phyloP scores from a whole-genome alignment of 352 stramenopile genomes.

The Pythium aquatile region DNA sequence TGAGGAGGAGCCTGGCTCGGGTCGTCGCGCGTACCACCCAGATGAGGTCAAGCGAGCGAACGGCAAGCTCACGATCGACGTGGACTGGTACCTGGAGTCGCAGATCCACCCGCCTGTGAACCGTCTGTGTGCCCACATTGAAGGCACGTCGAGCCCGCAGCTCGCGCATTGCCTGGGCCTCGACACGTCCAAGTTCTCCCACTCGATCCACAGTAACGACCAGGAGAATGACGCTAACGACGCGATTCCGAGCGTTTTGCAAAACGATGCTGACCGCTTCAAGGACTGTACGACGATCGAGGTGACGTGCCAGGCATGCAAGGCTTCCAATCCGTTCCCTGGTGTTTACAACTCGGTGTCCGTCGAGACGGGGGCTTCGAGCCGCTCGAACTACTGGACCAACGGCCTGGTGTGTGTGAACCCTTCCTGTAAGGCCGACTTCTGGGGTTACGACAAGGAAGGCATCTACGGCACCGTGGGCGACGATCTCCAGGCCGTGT shows the following conservation, averaged over 20 bases:
- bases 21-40: constrained; percentile 80
- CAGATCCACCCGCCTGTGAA: constrained; percentile 97
- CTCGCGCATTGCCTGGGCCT: constrained; percentile 96
- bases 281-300: constrained; percentile 81
- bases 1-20: constrained; percentile 75
- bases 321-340: constrained; percentile 59
- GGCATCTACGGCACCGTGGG: constrained; percentile 71
- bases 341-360: constrained; percentile 52
- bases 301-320: constrained; percentile 72
- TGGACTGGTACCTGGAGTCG: constrained; percentile 97
- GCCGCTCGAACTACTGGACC: constrained; percentile 20
- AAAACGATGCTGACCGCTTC: constrained; percentile 89
- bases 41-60: constrained; percentile 78
- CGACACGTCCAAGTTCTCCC: constrained; percentile 94
- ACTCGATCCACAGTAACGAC: constrained; percentile 68
- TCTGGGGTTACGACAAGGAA: constrained; percentile 82
- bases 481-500: constrained; percentile 65
- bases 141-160: constrained; percentile 94
- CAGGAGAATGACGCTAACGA: constrained; percentile 87
- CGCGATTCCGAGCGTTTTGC: constrained; percentile 85
- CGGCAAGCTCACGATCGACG: constrained; percentile 89
- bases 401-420: constrained; percentile 67
- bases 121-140: constrained; percentile 98
- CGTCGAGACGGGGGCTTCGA: constrained; percentile 8
- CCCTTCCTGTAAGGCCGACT: constrained; percentile 68